Percentiles rank a stretch among this genome's conserved stretches.
Conservation (phyloP, 1,284 basidiomycete genomes). For the Heterobasidion annosum region DNA sequence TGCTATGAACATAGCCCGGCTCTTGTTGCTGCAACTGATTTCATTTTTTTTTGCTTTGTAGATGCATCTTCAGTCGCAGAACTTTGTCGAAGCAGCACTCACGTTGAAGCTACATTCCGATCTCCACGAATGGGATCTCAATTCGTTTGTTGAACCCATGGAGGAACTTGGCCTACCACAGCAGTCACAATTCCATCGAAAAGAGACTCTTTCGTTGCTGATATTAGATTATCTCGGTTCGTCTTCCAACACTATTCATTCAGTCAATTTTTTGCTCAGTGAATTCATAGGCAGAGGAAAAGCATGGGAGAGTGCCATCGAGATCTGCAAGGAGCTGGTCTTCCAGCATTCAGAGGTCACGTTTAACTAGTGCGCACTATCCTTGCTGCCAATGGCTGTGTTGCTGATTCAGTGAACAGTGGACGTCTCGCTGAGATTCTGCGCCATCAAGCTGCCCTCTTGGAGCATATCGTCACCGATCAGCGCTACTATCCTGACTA, state of each 20-base stretch:
- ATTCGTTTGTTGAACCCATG: slow-evolving; percentile 76
- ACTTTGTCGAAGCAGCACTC: slow-evolving; percentile 88
- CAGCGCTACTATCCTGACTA: slow-evolving; percentile 86
- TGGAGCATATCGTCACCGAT: slow-evolving; percentile 78
- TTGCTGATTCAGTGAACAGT: slow-evolving; percentile 27
- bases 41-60: slow-evolving; percentile 16
- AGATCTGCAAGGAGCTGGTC: slow-evolving; percentile 86
- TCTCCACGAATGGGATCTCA: slow-evolving; percentile 83
- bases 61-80: slow-evolving; percentile 83
- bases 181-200: slow-evolving; percentile 90
- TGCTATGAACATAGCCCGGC: slow-evolving; percentile 15
- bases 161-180: slow-evolving; percentile 82
- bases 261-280: neutral
- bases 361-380: slow-evolving; percentile 75
- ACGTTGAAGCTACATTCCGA: slow-evolving; percentile 93
- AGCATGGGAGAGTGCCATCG: slow-evolving; percentile 91
- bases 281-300: slow-evolving; percentile 73
- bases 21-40: neutral
- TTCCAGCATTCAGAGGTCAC: slow-evolving; percentile 80
- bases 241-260: slow-evolving; percentile 16
- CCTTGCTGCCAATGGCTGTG: neutral
- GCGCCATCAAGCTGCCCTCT: slow-evolving; percentile 72
- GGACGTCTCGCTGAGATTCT: slow-evolving; percentile 78
- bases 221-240: slow-evolving; percentile 82
- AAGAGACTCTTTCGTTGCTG: slow-evolving; percentile 82